Evolutionary conservation across 345 rosid species (phyloP).

Genomic region (Syzygium aqueum): DNA sequence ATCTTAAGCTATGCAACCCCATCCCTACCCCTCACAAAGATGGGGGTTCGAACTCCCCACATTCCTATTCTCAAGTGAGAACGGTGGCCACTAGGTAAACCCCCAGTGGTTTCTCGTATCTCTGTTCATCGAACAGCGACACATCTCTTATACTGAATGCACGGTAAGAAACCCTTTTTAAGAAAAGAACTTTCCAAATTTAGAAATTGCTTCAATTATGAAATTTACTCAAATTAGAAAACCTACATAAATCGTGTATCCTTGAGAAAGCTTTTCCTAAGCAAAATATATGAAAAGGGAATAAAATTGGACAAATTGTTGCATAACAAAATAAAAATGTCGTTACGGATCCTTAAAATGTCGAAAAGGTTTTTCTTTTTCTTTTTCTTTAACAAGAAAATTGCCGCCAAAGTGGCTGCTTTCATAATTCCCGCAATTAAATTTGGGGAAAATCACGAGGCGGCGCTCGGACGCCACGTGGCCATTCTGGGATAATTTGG

Average conservation of each 20-base stretch:
- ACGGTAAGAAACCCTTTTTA: background rate
- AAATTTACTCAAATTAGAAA: background rate
- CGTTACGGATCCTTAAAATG: background rate
- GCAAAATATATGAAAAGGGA: no score
- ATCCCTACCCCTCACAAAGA: no score
- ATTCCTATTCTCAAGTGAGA: no score
- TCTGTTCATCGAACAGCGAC: fast-evolving
- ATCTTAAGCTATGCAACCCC: no score
- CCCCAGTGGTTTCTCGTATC: no score
- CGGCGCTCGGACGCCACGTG: background rate
- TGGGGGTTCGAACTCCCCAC: no score
- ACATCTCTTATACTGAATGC: background rate
- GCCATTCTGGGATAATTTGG: background rate
- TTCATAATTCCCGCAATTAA: background rate
- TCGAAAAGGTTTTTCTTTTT: background rate
- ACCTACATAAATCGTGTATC: background rate
- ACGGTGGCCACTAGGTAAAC: no score
- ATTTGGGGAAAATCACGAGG: background rate
- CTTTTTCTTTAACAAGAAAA: background rate
- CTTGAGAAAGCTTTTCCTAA: background rate
- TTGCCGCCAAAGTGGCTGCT: background rate
- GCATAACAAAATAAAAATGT: background rate
- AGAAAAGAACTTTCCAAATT: background rate
- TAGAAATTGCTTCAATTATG: background rate
- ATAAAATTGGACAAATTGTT: background rate